Evolutionary conservation across 1,284 basidiomycete genomes (phyloP), one percentile per base, ranked within the genome.

Genomic region (Schizophyllum amplum): DNA sequence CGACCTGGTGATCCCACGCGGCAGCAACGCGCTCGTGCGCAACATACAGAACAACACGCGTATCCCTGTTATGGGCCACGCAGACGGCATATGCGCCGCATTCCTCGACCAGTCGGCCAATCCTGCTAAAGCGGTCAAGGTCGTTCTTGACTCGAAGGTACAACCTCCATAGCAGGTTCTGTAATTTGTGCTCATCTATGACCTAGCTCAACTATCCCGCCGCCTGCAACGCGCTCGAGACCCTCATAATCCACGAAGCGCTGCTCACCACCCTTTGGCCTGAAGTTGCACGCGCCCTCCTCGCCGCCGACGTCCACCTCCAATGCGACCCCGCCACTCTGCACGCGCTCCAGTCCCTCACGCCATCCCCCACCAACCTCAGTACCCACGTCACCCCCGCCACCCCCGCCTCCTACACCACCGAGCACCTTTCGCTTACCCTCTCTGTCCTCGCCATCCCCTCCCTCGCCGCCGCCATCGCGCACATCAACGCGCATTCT

Each of bases 41-140:
- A 88, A 76, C 68, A 98, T 99, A 58, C 92, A 98, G 70, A 87
- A 92, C 60, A 84, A 80, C 61, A 97, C 96, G 0, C 80, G 90
- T 56, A 98, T 99, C 62, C 89, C 97, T 1, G 97, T 99, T 51
- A 98, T 99, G 94, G 97, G 97, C 1, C 97, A 99, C 67, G 96
- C 97, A 4, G 96, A 99, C 70, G 96, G 96, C 0, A 74, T 98
- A 7, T 99, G 96, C 69, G 81, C 86, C 4, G 85, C 95, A 1
- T 98, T 89, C 70, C 73, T 99, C 2, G 96, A 99, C 70, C 83
- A 90, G 62, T 79, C 80, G 42, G 96, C 95, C 0, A 82, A 90
- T 63, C 65, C 76, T 49, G 79, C 83, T 52, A 97, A 94, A 69
- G 91, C 94, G 0, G 74, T 89, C 33, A 79, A 92, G 15, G 80